Conservation (phyloP, 306 rosid genomes). For the Prosopis cineraria region DNA sequence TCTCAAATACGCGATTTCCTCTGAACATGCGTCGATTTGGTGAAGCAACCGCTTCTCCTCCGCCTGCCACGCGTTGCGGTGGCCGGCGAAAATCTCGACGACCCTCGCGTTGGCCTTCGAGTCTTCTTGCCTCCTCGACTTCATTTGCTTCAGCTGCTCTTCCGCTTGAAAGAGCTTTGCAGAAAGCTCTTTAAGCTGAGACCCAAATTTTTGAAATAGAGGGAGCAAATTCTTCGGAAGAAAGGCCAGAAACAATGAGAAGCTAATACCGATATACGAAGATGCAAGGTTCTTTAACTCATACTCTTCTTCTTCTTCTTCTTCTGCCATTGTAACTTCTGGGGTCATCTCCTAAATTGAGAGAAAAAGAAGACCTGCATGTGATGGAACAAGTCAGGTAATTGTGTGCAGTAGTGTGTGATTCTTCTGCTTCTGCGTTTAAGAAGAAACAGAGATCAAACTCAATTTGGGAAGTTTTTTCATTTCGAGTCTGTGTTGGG, state of each 20-base stretch:
- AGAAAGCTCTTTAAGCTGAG: constrained; percentile 42
- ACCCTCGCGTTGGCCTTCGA: constrained; percentile 86
- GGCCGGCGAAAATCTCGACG: constrained; percentile 81
- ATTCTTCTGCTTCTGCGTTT: background rate
- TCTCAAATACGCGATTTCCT: constrained; percentile 53
- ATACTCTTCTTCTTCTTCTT: background rate
- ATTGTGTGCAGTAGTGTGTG: background rate
- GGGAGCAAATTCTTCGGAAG: constrained; percentile 47
- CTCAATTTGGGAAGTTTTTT: background rate
- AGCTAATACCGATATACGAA: constrained; percentile 59
- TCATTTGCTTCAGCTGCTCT: constrained; percentile 63
- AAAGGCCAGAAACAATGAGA: constrained; percentile 57
- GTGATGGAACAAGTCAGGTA: background rate
- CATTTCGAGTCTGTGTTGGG: background rate
- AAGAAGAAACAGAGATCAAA: no score
- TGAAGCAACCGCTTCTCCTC: constrained; percentile 70
- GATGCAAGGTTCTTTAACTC: constrained; percentile 40
- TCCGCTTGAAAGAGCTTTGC: constrained; percentile 44
- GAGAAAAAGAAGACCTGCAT: background rate
- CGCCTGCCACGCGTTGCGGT: constrained; percentile 65
- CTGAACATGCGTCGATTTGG: constrained; percentile 63
- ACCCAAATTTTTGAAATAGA: constrained; percentile 27
- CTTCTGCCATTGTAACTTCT: background rate
- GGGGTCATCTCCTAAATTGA: background rate
- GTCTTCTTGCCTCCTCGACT: constrained; percentile 67